A percentile compares a stretch with the other conserved stretches of the same genome.
These are phyloP conservation scores for Allium fistulosum DNA, from an alignment of 106 monocot genomes.

Conservation along the genomic window DNA sequence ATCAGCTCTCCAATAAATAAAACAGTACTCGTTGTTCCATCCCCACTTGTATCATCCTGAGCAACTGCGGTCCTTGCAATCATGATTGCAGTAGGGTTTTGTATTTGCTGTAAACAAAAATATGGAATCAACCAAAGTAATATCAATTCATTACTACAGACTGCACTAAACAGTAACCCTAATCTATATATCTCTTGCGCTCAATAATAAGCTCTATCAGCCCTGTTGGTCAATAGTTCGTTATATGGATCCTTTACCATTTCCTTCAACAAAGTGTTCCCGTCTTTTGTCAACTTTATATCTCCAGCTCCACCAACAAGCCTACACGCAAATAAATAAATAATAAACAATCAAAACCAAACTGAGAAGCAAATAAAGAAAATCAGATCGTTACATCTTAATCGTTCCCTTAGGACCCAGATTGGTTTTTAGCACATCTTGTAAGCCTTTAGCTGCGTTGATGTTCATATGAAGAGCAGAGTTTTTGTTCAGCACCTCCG, in stretches of 20 bases:
- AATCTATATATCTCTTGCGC: no score
- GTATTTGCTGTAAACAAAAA: slow-evolving; percentile 62
- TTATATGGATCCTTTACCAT: slow-evolving; percentile 38
- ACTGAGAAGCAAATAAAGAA: background rate
- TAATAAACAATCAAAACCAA: background rate
- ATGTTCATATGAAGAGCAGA: slow-evolving; percentile 96
- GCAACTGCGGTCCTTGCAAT: slow-evolving; percentile 92
- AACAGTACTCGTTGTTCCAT: slow-evolving; percentile 89
- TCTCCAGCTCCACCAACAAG: slow-evolving; percentile 90
- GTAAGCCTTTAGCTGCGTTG: slow-evolving; percentile 93
- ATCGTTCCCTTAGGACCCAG: slow-evolving; percentile 98
- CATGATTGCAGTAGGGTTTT: slow-evolving; percentile 95
- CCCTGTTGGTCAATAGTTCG: slow-evolving; percentile 1
- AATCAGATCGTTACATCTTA: slow-evolving; percentile 47
- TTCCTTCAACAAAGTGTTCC: slow-evolving; percentile 92
- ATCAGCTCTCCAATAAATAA: slow-evolving; percentile 94
- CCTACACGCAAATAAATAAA: slow-evolving; percentile 16
- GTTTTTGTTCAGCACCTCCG: slow-evolving; percentile 95
- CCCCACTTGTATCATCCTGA: slow-evolving; percentile 82
- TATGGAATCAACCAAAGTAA: background rate
- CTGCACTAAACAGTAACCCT: no score
- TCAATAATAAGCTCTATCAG: background rate
- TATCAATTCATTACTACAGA: no score
- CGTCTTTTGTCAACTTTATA: slow-evolving; percentile 93
- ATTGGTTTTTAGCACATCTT: slow-evolving; percentile 94